Percentiles rank a stretch among this genome's conserved stretches.
These are phyloP conservation scores for Orbilia brochopaga DNA, from an alignment of 2,329 filamentous ascomycete species.

Conservation along the genomic window DNA sequence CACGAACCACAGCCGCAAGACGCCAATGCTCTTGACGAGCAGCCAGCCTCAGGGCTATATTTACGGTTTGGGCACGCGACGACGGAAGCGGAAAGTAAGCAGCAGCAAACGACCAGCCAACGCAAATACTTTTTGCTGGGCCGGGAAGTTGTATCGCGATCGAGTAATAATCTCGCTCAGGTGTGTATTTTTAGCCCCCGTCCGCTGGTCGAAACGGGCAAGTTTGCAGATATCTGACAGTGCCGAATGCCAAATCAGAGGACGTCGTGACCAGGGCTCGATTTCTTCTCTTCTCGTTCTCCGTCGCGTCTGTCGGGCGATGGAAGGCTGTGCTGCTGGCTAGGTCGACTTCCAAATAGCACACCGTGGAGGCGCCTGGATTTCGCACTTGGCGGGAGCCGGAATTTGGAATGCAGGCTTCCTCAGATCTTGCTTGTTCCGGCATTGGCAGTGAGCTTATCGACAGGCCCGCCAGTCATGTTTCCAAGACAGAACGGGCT, in stretches of 20 bases:
- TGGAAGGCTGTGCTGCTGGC: constrained; percentile 45
- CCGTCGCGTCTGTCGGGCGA: constrained; percentile 43
- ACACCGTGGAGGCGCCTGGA: not conserved
- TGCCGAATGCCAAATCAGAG: constrained; percentile 36
- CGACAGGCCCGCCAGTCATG: not conserved
- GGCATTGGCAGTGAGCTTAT: not conserved
- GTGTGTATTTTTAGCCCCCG: not conserved
- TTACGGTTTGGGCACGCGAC: not conserved
- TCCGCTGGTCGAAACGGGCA: constrained; percentile 12
- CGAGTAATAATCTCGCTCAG: no score
- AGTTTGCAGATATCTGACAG: constrained; percentile 26
- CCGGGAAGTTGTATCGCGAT: not conserved
- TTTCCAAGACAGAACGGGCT: not conserved
- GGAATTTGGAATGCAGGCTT: constrained; percentile 41
- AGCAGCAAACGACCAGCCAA: not conserved
- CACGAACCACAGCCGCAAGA: not conserved
- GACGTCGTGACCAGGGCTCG: constrained; percentile 9
- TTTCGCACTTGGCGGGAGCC: constrained; percentile 20
- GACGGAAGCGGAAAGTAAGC: constrained; percentile 1
- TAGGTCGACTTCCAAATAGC: constrained; percentile 48
- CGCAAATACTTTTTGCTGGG: not conserved
- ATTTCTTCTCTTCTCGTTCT: no score
- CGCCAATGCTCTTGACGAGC: not conserved
- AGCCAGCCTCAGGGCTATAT: not conserved
- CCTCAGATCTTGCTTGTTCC: not conserved